Evolutionary conservation across 1,284 basidiomycete genomes (phyloP).

Genomic region (Caloboletus firmus): DNA sequence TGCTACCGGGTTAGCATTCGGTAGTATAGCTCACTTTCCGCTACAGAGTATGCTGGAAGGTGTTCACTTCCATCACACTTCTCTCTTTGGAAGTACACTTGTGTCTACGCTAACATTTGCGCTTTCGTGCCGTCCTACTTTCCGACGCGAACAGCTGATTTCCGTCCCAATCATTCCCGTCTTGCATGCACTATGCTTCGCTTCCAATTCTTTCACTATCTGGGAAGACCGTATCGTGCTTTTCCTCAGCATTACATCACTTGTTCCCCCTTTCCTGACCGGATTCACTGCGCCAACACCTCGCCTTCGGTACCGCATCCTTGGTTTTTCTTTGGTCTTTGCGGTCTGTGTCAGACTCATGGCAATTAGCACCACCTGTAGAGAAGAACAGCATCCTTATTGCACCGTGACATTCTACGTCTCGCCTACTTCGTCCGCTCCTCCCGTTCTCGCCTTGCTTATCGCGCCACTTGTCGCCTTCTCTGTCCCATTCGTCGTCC

Average conservation of each 20-base stretch:
- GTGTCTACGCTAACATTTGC: conserved; percentile 21
- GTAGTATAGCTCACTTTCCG: conserved; percentile 38
- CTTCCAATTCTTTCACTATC: conserved; percentile 93
- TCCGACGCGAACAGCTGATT: conserved; percentile 14
- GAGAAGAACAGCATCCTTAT: conserved; percentile 92
- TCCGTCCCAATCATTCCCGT: conserved; percentile 53
- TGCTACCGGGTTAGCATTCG: conserved; percentile 45
- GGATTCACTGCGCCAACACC: conserved; percentile 68
- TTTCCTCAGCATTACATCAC: conserved; percentile 69
- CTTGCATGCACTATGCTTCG: conserved; percentile 72
- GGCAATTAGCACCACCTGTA: conserved; percentile 78
- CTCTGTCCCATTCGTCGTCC: conserved; percentile 59
- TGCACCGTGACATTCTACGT: conserved; percentile 88
- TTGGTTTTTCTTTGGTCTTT: conserved; percentile 68
- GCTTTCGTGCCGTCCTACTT: conserved; percentile 8
- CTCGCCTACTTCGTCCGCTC: conserved; percentile 62
- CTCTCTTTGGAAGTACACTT: conserved; percentile 45
- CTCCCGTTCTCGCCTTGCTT: conserved; percentile 59
- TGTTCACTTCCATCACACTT: conserved; percentile 41
- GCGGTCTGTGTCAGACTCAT: conserved; percentile 75
- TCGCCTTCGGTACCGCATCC: conserved; percentile 72
- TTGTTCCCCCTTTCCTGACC: conserved; percentile 56
- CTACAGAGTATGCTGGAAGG: conserved; percentile 42
- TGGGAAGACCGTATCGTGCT: conserved; percentile 90
- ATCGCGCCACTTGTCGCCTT: conserved; percentile 32